Base-by-base conservation (phyloP, 106 monocot species). In the Acorus calamus region DNA sequence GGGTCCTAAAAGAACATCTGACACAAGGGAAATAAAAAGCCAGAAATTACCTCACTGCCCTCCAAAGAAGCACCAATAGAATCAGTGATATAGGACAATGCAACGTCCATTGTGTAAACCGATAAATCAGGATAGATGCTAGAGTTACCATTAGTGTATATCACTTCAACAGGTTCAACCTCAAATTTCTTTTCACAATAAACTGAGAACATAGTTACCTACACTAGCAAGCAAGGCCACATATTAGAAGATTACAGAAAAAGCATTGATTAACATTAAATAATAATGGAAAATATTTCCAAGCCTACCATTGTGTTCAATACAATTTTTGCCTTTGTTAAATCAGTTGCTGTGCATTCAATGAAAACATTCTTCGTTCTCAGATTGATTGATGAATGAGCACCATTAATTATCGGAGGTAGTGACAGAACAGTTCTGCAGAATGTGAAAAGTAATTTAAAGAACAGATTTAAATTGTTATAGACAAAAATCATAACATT, bases 141-240 rank as follows among this genome's bases (percentile, higher is more conserved):
- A 45, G 59, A 13, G 12, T 72, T 76, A 59, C 78, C 83, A 77
- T 85, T 83, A 50, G 77, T 73, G 44, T 80, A 85, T 41, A 88
- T 44, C 60, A 98, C 96, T 61, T 83, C 78, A 74, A 98, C 91
- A 52, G 91, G 91, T 54, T 92, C 96, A 72, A 88, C 88, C 73
- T 91, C 96, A 66, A 85, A 92, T 73, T 85, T 98, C 59, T 63
- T 77, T 66, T 80, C 74, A 77, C 82, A 98, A 67, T 98, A 98
- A 53, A 82, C 88, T 52, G 96, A 91, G 69, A 91, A 98, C 91
- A 98, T 91, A 11, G 96, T 87, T 11, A 96, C 91, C 96, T 96
- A 46, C 3, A 41, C 52, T 51, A 9, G 47, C 46, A 61, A 67
- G 50, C 13, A 55, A 8, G 56, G 42, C 8, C 8, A 62, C 10